Evolutionary conservation across 345 rosid species (phyloP).

Genomic region (Reutealis trisperma): DNA sequence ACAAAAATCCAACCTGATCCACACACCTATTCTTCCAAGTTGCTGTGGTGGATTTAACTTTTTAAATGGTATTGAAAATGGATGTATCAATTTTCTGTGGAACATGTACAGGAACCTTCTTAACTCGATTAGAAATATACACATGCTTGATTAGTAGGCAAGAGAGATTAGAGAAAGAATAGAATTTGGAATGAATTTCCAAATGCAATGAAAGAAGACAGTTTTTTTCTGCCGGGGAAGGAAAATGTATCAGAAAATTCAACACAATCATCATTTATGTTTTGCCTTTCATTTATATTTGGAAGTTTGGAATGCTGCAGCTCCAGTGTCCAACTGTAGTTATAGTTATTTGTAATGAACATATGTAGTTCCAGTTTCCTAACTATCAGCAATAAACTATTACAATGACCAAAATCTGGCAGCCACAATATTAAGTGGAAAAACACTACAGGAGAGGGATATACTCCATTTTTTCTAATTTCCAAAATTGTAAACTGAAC

Average conservation of each 20-base stretch:
- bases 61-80: no score
- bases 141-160: no score
- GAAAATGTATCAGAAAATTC: not conserved
- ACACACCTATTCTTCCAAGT: no score
- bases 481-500: no score
- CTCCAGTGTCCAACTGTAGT: not conserved
- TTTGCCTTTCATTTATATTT: not conserved
- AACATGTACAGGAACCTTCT: no score
- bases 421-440: not conserved
- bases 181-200: not conserved
- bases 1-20: no score
- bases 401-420: not conserved
- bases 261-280: not conserved
- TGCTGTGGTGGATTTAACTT: no score
- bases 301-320: not conserved
- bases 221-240: not conserved
- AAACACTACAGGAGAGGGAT: no score
- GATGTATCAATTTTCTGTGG: no score
- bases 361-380: conserved; percentile 12
- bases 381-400: not conserved
- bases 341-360: not conserved
- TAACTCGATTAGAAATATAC: no score
- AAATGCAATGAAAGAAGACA: not conserved
- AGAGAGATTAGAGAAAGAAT: no score
- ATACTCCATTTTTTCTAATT: no score